Conservation (phyloP, 169 alveolate genomes). For the Babesia caballi region DNA sequence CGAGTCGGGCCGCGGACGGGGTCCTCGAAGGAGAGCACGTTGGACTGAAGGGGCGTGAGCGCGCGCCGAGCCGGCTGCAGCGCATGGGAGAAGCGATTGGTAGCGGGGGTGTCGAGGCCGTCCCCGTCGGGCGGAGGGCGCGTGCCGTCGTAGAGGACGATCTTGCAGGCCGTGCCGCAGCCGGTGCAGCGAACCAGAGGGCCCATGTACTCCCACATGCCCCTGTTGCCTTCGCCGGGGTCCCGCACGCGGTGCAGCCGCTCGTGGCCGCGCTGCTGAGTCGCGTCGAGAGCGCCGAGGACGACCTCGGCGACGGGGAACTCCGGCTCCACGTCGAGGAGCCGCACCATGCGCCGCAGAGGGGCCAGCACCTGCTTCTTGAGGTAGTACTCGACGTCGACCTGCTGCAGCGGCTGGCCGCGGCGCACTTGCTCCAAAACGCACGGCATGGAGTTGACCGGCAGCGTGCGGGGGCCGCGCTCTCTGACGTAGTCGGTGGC, state of each 20-base stretch:
- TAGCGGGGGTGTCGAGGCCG: not conserved
- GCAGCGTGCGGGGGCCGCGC: not conserved
- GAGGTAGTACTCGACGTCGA: conserved; percentile 62
- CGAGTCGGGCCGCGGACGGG: not conserved
- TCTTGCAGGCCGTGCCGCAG: not conserved
- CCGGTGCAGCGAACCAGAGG: not conserved
- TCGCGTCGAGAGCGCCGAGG: conserved; percentile 13
- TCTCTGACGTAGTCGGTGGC: conserved; percentile 7
- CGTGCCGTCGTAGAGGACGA: not conserved
- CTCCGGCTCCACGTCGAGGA: conserved; percentile 29
- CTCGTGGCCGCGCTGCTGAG: not conserved
- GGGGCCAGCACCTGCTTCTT: conserved; percentile 60
- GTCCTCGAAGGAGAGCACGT: not conserved
- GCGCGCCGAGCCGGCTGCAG: not conserved
- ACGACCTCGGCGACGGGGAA: conserved; percentile 9
- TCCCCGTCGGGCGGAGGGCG: not conserved
- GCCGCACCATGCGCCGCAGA: conserved; percentile 60
- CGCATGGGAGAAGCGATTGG: not conserved
- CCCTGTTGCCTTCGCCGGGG: not conserved
- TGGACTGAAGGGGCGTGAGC: not conserved
- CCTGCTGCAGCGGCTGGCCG: conserved; percentile 29
- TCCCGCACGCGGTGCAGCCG: not conserved
- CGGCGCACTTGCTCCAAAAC: conserved; percentile 20
- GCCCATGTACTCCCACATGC: conserved; percentile 22
- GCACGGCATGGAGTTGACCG: not conserved